Evolutionary conservation across 1,284 basidiomycete genomes (phyloP).

Genomic region (Leccinum proliferum): DNA sequence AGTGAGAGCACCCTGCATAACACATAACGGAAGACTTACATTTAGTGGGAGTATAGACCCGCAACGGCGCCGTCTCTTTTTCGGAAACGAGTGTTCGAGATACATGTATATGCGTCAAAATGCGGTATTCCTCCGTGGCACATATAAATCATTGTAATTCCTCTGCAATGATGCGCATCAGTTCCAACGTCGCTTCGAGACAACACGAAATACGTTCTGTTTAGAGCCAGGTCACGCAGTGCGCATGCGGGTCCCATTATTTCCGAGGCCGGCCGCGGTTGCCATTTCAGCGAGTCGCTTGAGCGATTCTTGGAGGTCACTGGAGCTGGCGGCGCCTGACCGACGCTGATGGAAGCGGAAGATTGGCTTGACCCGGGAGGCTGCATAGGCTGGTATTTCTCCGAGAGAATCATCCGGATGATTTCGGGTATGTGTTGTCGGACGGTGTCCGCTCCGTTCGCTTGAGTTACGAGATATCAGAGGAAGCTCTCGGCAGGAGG

Average conservation of each 20-base stretch:
- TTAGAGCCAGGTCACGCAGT: background rate
- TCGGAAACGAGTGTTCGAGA: constrained; percentile 13
- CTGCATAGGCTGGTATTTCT: constrained; percentile 2
- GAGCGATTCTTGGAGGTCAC: background rate
- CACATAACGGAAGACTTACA: constrained; percentile 5
- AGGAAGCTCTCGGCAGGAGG: background rate
- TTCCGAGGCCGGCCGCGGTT: constrained; percentile 9
- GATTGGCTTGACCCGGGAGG: background rate
- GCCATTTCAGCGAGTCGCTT: background rate
- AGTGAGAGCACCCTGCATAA: background rate
- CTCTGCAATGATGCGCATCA: constrained; percentile 8
- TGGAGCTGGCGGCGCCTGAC: background rate
- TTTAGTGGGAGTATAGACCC: constrained; percentile 16
- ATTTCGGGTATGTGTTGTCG: constrained; percentile 5
- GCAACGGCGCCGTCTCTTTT: constrained; percentile 13
- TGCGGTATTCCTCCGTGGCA: constrained; percentile 7
- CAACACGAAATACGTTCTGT: background rate
- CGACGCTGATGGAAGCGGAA: background rate
- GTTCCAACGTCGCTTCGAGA: background rate
- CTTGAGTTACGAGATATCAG: background rate
- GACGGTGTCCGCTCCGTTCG: constrained; percentile 1
- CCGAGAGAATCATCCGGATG: constrained; percentile 17
- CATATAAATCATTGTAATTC: background rate
- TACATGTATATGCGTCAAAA: constrained; percentile 16
- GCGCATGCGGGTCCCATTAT: constrained; percentile 18